Evolutionary conservation across 371 early-diverging fungal genomes (phyloP), one percentile per base, ranked within the genome.

Genomic region (Rhizopus delemar): DNA sequence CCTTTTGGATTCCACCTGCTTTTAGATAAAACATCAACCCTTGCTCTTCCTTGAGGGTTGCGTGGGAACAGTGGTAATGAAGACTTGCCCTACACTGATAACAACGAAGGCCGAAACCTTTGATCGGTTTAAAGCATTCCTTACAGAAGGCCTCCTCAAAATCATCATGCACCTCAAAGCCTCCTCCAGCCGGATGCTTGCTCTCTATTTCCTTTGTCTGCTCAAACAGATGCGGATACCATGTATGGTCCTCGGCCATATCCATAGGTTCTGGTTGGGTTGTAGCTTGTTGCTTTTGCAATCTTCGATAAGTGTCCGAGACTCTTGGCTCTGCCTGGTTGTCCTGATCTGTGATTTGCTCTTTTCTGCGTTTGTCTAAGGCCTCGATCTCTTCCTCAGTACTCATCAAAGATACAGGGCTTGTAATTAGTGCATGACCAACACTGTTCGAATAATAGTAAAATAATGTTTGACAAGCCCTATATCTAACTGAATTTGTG

Each of bases 61-160:
- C 45, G 34, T 59, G 66, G 29, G 43, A 74, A 48, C 81, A 81
- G 8, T 70, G 59, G 38, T 73, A 75, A 35, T 81, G 81, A 0
- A 76, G 41, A 50, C 65, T 73, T 41, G 64, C 66, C 51, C 69
- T 71, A 34, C 86, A 84, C n/a, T 71, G 81, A 36, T 78, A 83
- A 35, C 86, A 86, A 11, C 76, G 66, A 1, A 84, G 58, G 4
- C 84, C 86, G 49, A 72, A 81, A 0, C 83, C 84, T 32, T 66
- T 57, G 36, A 86, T 75, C 2, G 50, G n/a, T 11, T 71, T 64
- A 53, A 74, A 80, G 49, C 86, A 86, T 39, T 82, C 77, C 38
- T 74, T 82, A 56, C 86, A 86, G 46, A 38, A 56, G 4, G 71
- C 60, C 4, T 69, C 75, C 7, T 62, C 66, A n/a, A 66, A 57